Evolutionary conservation across 176 grass and related monocot genomes (phyloP), one percentile per base, ranked within the genome.

Genomic region (Triticum timopheevii): DNA sequence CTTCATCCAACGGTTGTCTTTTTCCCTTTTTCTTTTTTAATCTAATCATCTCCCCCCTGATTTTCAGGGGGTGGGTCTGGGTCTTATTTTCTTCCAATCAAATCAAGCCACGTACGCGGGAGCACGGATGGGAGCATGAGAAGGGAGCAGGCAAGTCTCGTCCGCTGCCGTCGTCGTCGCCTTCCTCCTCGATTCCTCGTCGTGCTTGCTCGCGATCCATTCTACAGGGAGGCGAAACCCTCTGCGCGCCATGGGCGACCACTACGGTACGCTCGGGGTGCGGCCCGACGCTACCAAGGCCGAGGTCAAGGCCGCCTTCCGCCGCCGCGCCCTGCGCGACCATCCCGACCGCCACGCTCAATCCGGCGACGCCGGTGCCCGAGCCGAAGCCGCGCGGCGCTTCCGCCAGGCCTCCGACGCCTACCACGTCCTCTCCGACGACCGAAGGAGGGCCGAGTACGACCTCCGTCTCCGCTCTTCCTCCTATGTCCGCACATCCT

Each of bases 261-360:
- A 92, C 69, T 95, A 95, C 93, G 72, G 84, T 54, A 90, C 93
- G 76, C 83, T 95, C 62, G 93, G 88, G 15, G 54, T 95, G 74
- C 73, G 16, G 70, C 72, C 23, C 7, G 86, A 73, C 76, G 93
- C 93, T 44, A 89, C 80, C 80, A 95, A 95, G 88, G 86, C 84
- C 20, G 93, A 95, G 71, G 87, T 95, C 56, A 95, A 95, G 93
- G 90, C 86, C 64, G 90, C 93, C 15, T 95, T 95, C 84, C 82
- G 93, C 64, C 70, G 76, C 76, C 65, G 68, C 72, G 90, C 93
- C 31, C 90, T 95, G 28, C 84, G 88, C 12, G 89, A 92, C 83
- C 90, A 95, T 86, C 93, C 93, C 5, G 93, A 95, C 39, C 78
- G 86, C 70, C 93, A 95, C 86, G 77, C 80, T 16, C 76, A 90